These are phyloP conservation scores for Parascedosporium putredinis DNA, from an alignment of 2,329 filamentous ascomycete species.

Conservation along the genomic window DNA sequence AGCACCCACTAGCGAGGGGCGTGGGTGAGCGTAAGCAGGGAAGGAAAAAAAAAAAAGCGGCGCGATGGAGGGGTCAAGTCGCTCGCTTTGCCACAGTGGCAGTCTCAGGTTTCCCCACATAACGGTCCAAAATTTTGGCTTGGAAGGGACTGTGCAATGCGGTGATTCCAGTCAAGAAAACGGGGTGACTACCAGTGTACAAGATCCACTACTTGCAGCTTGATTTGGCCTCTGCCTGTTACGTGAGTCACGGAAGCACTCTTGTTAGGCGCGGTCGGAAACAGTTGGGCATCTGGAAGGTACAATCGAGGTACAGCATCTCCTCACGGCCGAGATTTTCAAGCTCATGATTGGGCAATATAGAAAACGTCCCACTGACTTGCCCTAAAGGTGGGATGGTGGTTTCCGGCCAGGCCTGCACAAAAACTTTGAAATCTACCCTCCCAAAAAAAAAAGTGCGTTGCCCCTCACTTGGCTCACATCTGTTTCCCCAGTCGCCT, in stretches of 20 bases:
- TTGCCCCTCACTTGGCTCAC: constrained; percentile 8
- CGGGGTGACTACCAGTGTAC: not conserved
- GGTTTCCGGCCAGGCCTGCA: constrained; percentile 9
- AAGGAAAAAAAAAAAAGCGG: not conserved
- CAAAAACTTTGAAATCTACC: constrained; percentile 10
- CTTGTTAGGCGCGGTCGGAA: constrained; percentile 5
- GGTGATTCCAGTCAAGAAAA: not conserved
- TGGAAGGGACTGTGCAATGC: not conserved
- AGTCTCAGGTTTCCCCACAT: constrained; percentile 3
- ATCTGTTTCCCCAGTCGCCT: constrained; percentile 4
- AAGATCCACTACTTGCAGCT: not conserved
- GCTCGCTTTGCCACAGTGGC: constrained; percentile 3
- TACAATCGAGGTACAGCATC: constrained; percentile 4
- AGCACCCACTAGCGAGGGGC: not conserved
- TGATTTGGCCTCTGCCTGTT: constrained; percentile 1
- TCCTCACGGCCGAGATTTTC: not conserved
- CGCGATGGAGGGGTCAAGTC: not conserved
- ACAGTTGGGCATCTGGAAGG: constrained; percentile 6
- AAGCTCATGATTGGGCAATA: constrained; percentile 1
- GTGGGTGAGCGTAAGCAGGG: not conserved
- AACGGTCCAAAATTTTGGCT: constrained; percentile 3
- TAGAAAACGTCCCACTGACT: not conserved
- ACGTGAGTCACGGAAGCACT: constrained; percentile 4
- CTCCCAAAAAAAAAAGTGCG: constrained; percentile 8
- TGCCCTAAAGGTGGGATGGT: constrained; percentile 9